phyloP scores from a whole-genome alignment of 2,329 filamentous ascomycete species.

The Apiospora sp. region DNA sequence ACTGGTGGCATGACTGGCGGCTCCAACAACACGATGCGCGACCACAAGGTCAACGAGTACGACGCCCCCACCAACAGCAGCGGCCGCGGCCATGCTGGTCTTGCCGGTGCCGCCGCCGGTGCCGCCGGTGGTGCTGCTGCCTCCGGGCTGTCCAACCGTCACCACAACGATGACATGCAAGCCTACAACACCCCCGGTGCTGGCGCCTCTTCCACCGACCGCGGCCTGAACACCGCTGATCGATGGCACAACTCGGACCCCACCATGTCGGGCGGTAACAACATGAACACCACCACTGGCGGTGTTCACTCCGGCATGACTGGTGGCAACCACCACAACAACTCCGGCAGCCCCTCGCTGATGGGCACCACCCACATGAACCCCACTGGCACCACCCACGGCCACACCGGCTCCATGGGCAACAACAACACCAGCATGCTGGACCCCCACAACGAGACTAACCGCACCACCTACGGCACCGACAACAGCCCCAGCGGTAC shows the following conservation, averaged over 20 bases:
- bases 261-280: neutral
- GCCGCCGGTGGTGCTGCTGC: constrained; percentile 31
- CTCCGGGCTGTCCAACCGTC: constrained; percentile 26
- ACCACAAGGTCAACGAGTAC: constrained; percentile 27
- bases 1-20: constrained; percentile 16
- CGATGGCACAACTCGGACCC: neutral
- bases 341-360: neutral
- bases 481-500: neutral
- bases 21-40: constrained; percentile 24
- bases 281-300: neutral
- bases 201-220: neutral
- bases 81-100: constrained; percentile 26
- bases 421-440: constrained; percentile 27
- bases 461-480: neutral
- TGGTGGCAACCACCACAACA: neutral
- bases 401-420: neutral
- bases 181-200: constrained; percentile 24
- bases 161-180: constrained; percentile 26
- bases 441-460: constrained; percentile 25
- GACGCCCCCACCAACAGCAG: constrained; percentile 29
- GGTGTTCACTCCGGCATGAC: neutral
- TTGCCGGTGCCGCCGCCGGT: constrained; percentile 28
- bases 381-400: neutral
- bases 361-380: neutral
- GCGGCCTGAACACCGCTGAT: neutral